phyloP scores from a whole-genome alignment of 495 filamentous ascomycete species.

The Trichoderma asperelloides region DNA sequence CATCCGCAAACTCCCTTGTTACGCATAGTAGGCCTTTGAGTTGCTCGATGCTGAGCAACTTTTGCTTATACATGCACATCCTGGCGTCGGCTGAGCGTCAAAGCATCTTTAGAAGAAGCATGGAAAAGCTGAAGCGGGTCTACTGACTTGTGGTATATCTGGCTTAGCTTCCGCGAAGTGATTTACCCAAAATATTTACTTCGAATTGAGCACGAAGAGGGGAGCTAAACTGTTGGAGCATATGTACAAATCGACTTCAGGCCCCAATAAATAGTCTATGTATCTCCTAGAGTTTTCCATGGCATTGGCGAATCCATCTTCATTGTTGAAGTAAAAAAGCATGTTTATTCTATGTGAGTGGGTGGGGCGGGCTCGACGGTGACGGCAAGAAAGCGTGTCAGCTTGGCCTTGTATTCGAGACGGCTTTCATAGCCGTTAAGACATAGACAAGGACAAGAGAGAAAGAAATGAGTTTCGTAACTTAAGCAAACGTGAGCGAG shows the following conservation, averaged over 20 bases:
- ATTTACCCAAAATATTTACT: neutral
- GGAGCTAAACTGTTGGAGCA: neutral
- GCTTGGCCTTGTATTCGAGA: neutral
- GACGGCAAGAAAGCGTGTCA: neutral
- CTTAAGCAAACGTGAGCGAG: neutral
- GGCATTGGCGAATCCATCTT: neutral
- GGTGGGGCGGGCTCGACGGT: neutral
- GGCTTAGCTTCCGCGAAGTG: neutral
- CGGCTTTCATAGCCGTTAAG: neutral
- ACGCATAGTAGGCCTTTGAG: too few species aligned
- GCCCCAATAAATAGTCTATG: conserved; percentile 2
- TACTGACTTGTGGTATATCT: neutral
- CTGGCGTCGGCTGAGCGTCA: neutral
- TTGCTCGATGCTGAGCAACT: neutral
- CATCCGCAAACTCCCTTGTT: neutral
- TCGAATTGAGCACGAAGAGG: neutral
- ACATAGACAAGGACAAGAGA: neutral
- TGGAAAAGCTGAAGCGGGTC: conserved; percentile 4
- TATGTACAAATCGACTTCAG: neutral
- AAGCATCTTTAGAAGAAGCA: neutral
- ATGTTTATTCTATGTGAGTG: conserved; percentile 1
- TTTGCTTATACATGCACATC: neutral
- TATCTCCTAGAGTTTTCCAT: neutral
- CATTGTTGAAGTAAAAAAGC: neutral
- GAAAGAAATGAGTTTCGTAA: neutral